Evolutionary conservation across 495 filamentous ascomycete genomes (phyloP), one percentile per base, ranked within the genome.

Genomic region (Lophium mytilinum): DNA sequence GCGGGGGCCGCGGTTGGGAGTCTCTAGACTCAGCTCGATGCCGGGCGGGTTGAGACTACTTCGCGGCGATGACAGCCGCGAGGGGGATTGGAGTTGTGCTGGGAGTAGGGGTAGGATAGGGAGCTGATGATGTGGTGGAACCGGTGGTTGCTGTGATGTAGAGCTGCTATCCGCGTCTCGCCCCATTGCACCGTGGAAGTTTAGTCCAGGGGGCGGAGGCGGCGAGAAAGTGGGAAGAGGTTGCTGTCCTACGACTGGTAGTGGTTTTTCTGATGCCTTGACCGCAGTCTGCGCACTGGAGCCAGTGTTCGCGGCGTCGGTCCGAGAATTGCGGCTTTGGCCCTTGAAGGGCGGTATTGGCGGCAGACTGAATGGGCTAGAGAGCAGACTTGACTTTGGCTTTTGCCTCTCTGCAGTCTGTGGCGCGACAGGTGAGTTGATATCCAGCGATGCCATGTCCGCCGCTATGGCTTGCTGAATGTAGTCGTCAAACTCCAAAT

Each of bases 381-480:
- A 42, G 15, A 62, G 52, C 14, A 37, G 49, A 41, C 34, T 59
- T 50, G 35, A 1, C 50, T 41, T 42, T 42, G 40, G 17, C 14
- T n/a, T n/a, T 42, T 42, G 40, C 6, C 40, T 42, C 17, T 42
- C 40, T n/a, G 40, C 40, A 8, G 40, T 61, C 18, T 46, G 15
- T 57, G 24, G 60, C 11, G 6, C 50, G 62, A 35, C 53, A 55
- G n/a, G 57, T 19, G 58, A 54, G 15, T 47, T 56, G 8, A 61
- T 51, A 11, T 52, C 52, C 39, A 65, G 34, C 19, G 18, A 33
- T 2, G 64, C 63, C 68, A 73, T 70, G 50, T 73, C 68, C 10
- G 52, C 58, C 8, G 69, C 70, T 37, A 73, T 70, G 17, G 60
- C 56, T 34, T 67, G 66, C 51, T 71, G 70, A 10, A 72, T 24